Evolutionary conservation across 1,284 basidiomycete genomes (phyloP).

Genomic region (Sanghuangporus baumii): DNA sequence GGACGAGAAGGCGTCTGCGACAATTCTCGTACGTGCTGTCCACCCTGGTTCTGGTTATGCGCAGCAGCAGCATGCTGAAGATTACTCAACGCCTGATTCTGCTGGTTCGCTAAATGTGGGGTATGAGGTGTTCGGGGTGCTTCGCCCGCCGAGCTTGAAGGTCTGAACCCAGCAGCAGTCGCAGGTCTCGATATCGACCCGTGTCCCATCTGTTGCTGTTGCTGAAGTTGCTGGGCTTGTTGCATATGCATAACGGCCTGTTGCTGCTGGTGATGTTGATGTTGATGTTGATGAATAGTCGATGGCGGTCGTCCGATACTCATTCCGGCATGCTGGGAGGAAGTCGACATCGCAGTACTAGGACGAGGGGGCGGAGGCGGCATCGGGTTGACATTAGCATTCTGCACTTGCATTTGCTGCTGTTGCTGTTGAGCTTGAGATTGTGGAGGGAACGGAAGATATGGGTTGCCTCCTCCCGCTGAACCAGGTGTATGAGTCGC

Average conservation of each 20-base stretch:
- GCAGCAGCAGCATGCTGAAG: slow-evolving; percentile 4
- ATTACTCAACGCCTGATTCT: slow-evolving; percentile 21
- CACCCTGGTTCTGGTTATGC: slow-evolving; percentile 14
- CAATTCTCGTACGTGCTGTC: slow-evolving; percentile 19
- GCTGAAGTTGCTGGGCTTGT: background rate
- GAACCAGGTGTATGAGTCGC: background rate
- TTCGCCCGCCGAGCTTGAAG: background rate
- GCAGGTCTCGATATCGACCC: slow-evolving; percentile 16
- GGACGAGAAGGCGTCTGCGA: slow-evolving; percentile 15
- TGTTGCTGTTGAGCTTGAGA: background rate
- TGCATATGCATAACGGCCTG: slow-evolving; percentile 11
- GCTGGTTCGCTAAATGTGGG: slow-evolving; percentile 20
- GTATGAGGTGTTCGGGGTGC: slow-evolving; percentile 26
- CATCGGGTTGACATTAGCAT: slow-evolving; percentile 7
- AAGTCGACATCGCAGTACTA: slow-evolving; percentile 15
- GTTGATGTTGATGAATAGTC: slow-evolving; percentile 10
- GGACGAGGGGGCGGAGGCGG: slow-evolving; percentile 15
- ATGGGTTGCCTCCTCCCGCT: background rate
- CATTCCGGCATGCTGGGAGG: slow-evolving; percentile 13
- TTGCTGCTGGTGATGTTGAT: slow-evolving; percentile 12
- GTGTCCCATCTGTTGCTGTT: slow-evolving; percentile 9
- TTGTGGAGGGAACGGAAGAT: slow-evolving; percentile 1
- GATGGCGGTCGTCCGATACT: slow-evolving; percentile 13
- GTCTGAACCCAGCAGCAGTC: slow-evolving; percentile 17
- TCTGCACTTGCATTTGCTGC: slow-evolving; percentile 10